Conservation (phyloP, 208 protist species). For the Kentomonas sorsogonicus region DNA sequence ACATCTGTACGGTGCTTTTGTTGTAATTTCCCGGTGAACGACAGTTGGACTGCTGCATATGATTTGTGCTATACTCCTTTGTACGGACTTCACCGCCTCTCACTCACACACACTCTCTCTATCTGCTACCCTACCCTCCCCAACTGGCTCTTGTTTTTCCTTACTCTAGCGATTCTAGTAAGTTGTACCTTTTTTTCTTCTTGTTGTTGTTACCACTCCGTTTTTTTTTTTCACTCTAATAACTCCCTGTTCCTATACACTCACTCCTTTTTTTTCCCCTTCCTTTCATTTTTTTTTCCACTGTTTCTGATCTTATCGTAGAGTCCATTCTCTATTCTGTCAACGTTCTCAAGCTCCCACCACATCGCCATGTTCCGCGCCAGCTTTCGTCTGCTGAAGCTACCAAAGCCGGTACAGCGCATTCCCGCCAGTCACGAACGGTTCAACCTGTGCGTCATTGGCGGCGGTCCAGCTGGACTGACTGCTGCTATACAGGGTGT, state of each 20-base stretch:
- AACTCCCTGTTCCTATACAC: no score
- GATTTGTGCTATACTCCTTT: no score
- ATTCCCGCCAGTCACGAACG: slow-evolving; percentile 38
- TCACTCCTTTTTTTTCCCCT: slow-evolving; percentile 11
- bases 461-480: slow-evolving; percentile 54
- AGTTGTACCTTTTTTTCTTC: slow-evolving; percentile 3
- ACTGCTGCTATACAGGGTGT: slow-evolving; percentile 51
- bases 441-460: slow-evolving; percentile 71
- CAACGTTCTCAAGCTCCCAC: neutral
- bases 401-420: slow-evolving; percentile 39
- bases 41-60: no score
- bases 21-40: no score
- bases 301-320: neutral
- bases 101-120: no score
- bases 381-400: slow-evolving; percentile 7
- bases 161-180: no score
- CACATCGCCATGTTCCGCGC: slow-evolving; percentile 20
- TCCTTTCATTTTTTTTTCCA: slow-evolving; percentile 5
- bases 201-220: neutral
- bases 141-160: no score
- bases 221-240: slow-evolving; percentile 5
- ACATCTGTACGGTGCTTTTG: neutral
- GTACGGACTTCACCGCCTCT: no score
- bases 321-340: neutral
- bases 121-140: no score